Conservation (phyloP, 2,329 filamentous ascomycete genomes). For the Trichoderma hamatum region DNA sequence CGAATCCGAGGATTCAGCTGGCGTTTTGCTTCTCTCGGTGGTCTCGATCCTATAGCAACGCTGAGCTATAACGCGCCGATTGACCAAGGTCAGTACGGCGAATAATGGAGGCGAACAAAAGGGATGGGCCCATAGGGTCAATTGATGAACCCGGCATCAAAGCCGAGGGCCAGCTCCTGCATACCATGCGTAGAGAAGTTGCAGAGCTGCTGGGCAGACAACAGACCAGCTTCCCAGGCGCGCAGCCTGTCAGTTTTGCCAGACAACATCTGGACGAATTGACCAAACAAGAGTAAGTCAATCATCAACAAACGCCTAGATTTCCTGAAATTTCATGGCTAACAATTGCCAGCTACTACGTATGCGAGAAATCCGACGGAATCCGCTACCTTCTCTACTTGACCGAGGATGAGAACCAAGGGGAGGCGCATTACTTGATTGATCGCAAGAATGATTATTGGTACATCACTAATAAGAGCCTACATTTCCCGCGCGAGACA, state of each 20-base stretch:
- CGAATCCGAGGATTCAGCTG: neutral
- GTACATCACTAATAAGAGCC: slow-evolving; percentile 67
- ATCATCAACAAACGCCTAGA: neutral
- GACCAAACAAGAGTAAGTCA: slow-evolving; percentile 68
- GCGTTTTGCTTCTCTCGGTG: neutral
- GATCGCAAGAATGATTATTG: slow-evolving; percentile 98
- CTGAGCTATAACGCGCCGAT: slow-evolving; percentile 2
- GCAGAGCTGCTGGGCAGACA: slow-evolving; percentile 72
- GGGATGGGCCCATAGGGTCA: slow-evolving; percentile 47
- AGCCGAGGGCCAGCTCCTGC: slow-evolving; percentile 62
- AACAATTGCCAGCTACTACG: slow-evolving; percentile 69
- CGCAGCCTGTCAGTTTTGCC: slow-evolving; percentile 92
- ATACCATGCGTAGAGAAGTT: slow-evolving; percentile 70
- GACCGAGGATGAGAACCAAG: slow-evolving; percentile 62
- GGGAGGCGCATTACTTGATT: slow-evolving; percentile 85
- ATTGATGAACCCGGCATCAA: slow-evolving; percentile 67
- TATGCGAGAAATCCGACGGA: slow-evolving; percentile 98
- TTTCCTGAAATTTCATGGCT: neutral
- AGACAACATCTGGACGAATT: slow-evolving; percentile 82
- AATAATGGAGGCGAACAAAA: slow-evolving; percentile 36
- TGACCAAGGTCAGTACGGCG: neutral
- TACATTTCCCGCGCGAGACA: slow-evolving; percentile 78
- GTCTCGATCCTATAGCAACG: neutral
- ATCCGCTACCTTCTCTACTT: slow-evolving; percentile 95
- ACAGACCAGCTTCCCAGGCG: slow-evolving; percentile 76